phyloP scores from a whole-genome alignment of 2,329 filamentous ascomycete species.

The Fusarium fujikuroi region DNA sequence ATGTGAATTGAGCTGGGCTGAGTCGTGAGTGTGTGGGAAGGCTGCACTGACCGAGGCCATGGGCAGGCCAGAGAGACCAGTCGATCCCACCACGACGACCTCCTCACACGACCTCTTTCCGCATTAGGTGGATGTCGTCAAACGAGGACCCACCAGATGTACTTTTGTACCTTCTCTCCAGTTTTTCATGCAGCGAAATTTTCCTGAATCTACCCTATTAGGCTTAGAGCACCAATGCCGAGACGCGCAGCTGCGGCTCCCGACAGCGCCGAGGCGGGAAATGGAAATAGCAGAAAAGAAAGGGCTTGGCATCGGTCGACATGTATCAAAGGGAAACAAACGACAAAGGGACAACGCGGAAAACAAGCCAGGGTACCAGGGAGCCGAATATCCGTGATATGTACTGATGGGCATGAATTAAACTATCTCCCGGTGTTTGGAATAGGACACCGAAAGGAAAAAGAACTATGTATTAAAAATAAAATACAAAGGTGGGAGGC shows the following conservation, averaged over 20 bases:
- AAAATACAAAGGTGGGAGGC: neutral
- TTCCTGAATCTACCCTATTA: conserved; percentile 8
- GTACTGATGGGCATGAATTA: neutral
- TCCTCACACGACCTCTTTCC: conserved; percentile 41
- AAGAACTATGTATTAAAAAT: neutral
- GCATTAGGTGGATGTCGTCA: conserved; percentile 30
- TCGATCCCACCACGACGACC: neutral
- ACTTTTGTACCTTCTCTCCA: neutral
- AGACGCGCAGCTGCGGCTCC: conserved; percentile 28
- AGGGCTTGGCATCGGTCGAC: conserved; percentile 30
- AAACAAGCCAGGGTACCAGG: neutral
- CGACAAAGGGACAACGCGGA: neutral
- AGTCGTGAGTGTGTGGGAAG: neutral
- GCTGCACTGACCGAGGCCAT: neutral
- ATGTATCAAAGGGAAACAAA: neutral
- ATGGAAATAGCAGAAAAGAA: conserved; percentile 24
- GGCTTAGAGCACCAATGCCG: conserved; percentile 18
- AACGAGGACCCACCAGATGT: neutral
- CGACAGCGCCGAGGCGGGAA: conserved; percentile 35
- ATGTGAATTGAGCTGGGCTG: conserved; percentile 9
- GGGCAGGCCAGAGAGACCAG: neutral
- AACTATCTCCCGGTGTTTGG: conserved; percentile 24
- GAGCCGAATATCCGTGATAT: conserved; percentile 1
- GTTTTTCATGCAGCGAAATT: conserved; percentile 25
- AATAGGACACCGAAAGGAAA: conserved; percentile 31